Evolutionary conservation across 805 yeast species (phyloP), one percentile per base, ranked within the genome.

Genomic region (Yamadazyma phyllophila): DNA sequence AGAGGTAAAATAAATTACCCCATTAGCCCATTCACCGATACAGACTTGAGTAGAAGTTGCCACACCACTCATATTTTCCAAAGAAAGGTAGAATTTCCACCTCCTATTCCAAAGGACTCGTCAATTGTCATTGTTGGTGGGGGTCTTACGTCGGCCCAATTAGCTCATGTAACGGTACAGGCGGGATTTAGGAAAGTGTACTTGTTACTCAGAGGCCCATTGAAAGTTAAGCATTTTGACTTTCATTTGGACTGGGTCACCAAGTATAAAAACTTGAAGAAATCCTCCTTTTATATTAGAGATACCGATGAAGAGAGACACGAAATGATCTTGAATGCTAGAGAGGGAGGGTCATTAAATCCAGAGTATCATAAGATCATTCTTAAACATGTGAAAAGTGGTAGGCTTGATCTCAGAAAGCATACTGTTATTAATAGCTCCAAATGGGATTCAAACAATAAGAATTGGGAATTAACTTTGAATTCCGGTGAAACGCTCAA

Each of bases 231-330:
- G 53, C 77, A 73, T 48, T 74, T 74, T 57, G 78, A 73, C 46
- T 73, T 73, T 49, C 76, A 71, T 48, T 57, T 73, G 39, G 77
- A 73, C 45, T 74, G 78, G 78, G 77, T 73, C 13, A 70, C 77
- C n/a, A 74, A 73, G 49, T 73, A 71, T 54, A 67, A 68, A 47
- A 74, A 72, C 46, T 70, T 67, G 20, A 67, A 70, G 55, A 73
- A 71, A 47, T 66, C 75, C 2, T 66, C 73, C 1, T 69, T 69
- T 39, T 73, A 73, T 59, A 66, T 70, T 51, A 57, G 58, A 43
- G 76, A 72, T 37, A 63, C 73, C 1, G 77, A 73, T 43, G 64
- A 67, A 36, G 77, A 73, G 44, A 52, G 76, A 26, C 55, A 51
- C 13, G 58, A 72, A 12, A 69, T 71, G 68, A 69, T 73, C 36